Evolutionary conservation across 2,329 filamentous ascomycete species (phyloP), one percentile per base, ranked within the genome.

Genomic region (Pseudocercospora musae): DNA sequence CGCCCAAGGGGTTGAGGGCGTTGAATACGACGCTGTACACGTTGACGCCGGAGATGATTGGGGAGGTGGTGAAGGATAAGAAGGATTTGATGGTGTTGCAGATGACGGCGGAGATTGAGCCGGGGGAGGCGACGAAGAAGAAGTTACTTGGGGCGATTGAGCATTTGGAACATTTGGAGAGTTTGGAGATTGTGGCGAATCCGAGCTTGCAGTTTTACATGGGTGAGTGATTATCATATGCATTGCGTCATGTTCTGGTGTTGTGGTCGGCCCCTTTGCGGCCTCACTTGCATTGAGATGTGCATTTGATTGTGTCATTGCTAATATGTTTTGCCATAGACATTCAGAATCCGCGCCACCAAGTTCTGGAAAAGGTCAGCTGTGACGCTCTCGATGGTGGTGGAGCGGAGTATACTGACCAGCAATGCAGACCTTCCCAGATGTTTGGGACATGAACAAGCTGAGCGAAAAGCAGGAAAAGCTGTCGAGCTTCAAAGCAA

Each of bases 11-110:
- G 6, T 57, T 78, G 61, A 70, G 72, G 58, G 73, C 75, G 54
- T 66, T 78, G 66, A 80, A 80, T 66, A 68, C 72, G 10, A 79
- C 78, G 9, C 66, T 81, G 48, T 81, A 79, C 64, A 78, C 77
- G 0, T 52, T 81, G 4, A 72, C 69, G 7, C 49, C 73, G 6
- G 65, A 69, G 29, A 72, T 78, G 18, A 66, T 80, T 31, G 63
- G 65, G 27, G 69, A 67, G 27, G 66, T 81, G 2, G 57, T 80
- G 20, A 69, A 67, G n/a, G 68, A 64, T 54, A 76, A 79, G 64
- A 73, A 71, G 57, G 70, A 72, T 4, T 53, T 80, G 7, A 74
- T 78, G 71, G 74, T 79, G 9, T 57, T 80, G 46, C 75, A 73
- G 56, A 65, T 73, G 2, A 78, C 76, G 20, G 61, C 80, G 0